phyloP scores from a whole-genome alignment of 1,139 yeast genomes.

The Lodderomyces margitis region DNA sequence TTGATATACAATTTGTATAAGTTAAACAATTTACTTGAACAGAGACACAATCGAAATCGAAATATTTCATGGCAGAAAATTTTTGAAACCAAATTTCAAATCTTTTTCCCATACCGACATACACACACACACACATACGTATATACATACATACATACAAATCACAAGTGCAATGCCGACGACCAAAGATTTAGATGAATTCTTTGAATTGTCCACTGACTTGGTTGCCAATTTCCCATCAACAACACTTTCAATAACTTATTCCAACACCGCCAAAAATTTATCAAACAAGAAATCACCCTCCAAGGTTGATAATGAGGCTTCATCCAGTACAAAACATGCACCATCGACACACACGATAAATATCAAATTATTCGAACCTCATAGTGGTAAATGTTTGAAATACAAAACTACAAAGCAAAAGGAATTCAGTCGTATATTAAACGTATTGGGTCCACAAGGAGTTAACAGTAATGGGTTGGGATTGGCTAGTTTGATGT shows the following conservation, averaged over 20 bases:
- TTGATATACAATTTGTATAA: neutral
- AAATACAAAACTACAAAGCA: conserved; percentile 59
- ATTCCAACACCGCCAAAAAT: conserved; percentile 26
- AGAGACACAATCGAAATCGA: no score
- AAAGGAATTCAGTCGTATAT: conserved; percentile 75
- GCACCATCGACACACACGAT: conserved; percentile 31
- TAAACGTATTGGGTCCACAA: conserved; percentile 83
- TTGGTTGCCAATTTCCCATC: conserved; percentile 40
- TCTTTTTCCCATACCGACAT: neutral
- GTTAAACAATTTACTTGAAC: no score
- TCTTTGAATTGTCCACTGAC: conserved; percentile 33
- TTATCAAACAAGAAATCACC: conserved; percentile 15
- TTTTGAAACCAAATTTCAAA: no score
- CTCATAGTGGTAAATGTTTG: conserved; percentile 66
- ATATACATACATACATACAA: neutral
- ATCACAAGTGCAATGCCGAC: conserved; percentile 17
- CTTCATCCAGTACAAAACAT: neutral
- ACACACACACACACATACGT: neutral
- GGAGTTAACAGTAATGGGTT: conserved; percentile 49
- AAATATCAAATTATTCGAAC: conserved; percentile 69
- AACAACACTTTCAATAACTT: conserved; percentile 39
- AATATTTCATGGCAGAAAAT: no score
- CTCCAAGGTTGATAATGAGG: conserved; percentile 9
- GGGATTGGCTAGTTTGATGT: conserved; percentile 44
- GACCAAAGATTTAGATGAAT: conserved; percentile 27